Conservation (phyloP, 257 asterid genomes). For the Nicotiana otophora region DNA sequence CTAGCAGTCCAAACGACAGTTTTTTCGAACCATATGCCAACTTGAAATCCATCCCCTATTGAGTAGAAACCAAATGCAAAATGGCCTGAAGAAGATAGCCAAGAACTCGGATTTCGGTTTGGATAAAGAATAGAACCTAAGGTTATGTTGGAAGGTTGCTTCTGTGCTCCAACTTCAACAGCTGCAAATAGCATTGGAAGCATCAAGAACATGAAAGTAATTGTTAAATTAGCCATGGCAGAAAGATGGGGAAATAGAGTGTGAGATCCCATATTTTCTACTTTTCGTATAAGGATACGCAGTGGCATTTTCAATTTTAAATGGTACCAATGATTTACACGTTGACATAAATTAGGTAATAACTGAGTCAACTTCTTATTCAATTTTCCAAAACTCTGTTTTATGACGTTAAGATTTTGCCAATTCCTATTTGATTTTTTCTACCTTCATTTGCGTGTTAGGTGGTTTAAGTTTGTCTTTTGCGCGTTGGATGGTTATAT, state of each 20-base stretch:
- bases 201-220: neutral
- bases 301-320: neutral
- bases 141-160: neutral
- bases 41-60: conserved; percentile 15
- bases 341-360: neutral
- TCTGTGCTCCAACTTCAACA: conserved; percentile 2
- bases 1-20: neutral
- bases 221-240: conserved; percentile 5
- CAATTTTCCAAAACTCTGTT: neutral
- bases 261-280: neutral
- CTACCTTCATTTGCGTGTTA: neutral
- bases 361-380: neutral
- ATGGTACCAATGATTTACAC: neutral
- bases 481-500: neutral
- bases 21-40: conserved; percentile 21
- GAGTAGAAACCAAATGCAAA: conserved; percentile 24
- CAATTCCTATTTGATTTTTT: neutral
- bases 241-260: neutral
- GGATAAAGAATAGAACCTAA: conserved; percentile 19
- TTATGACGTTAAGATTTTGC: neutral
- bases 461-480: neutral
- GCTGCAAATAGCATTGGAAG: neutral
- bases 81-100: conserved; percentile 20
- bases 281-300: neutral
- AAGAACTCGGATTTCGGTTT: conserved; percentile 1